A percentile compares a stretch with the other conserved stretches of the same genome.
phyloP scores from a whole-genome alignment of 306 rosid species.

The Sicyos edulis region DNA sequence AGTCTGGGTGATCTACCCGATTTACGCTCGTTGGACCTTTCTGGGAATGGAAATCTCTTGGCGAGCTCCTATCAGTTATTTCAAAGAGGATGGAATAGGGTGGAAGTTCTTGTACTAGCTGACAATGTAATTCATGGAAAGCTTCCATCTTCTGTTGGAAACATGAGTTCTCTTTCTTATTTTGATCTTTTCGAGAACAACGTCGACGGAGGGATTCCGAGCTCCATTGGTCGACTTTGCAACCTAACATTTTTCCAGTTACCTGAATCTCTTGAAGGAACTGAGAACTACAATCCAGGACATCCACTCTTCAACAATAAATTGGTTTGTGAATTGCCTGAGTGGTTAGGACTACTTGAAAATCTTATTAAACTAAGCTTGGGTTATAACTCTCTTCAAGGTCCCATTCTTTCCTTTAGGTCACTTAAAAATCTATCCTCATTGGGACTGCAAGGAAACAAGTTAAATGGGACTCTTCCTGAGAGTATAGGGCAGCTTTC shows the following conservation, averaged over 20 bases:
- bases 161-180: conserved; percentile 32
- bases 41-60: conserved; percentile 15
- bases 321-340: conserved; percentile 31
- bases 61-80: conserved; percentile 39
- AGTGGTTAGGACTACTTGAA: conserved; percentile 34
- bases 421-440: conserved; percentile 22
- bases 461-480: conserved; percentile 39
- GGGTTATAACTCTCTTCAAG: conserved; percentile 26
- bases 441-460: conserved; percentile 23
- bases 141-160: conserved; percentile 37
- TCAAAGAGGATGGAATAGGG: conserved; percentile 28
- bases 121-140: conserved; percentile 27
- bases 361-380: conserved; percentile 26
- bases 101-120: conserved; percentile 22
- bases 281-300: conserved; percentile 8
- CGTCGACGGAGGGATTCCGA: conserved; percentile 32
- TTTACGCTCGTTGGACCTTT: conserved; percentile 25
- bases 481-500: conserved; percentile 38
- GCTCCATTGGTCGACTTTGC: conserved; percentile 34
- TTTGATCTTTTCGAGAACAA: conserved; percentile 19
- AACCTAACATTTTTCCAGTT: conserved; percentile 10
- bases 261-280: conserved; percentile 34
- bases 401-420: conserved; percentile 32
- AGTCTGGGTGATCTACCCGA: conserved; percentile 29
- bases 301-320: conserved; percentile 30